Conservation (phyloP, 1,284 basidiomycete species). For the Ganoderma lucidum region DNA sequence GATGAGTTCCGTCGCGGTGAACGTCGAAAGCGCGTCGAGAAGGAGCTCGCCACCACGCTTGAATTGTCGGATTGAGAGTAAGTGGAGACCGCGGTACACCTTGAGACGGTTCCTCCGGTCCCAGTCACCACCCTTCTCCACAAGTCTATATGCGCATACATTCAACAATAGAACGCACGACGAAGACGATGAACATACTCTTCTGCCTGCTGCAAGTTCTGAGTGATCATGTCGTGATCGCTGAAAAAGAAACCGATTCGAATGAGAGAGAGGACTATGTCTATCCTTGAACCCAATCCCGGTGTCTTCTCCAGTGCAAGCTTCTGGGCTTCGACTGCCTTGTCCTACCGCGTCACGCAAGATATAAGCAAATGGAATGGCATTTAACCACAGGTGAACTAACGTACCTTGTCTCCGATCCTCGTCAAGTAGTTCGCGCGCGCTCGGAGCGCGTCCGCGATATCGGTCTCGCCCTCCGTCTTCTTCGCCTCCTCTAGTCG, state of each 20-base stretch:
- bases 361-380: not conserved
- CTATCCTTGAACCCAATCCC: slow-evolving; percentile 93
- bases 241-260: slow-evolving; percentile 93
- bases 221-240: slow-evolving; percentile 79
- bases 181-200: slow-evolving; percentile 58
- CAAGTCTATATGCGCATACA: slow-evolving; percentile 60
- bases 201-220: slow-evolving; percentile 84
- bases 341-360: slow-evolving; percentile 56
- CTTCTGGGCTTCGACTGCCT: slow-evolving; percentile 82
- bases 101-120: slow-evolving; percentile 96
- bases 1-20: slow-evolving; percentile 92
- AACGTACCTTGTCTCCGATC: slow-evolving; percentile 89
- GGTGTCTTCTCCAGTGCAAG: slow-evolving; percentile 92
- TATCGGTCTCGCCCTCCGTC: slow-evolving; percentile 94
- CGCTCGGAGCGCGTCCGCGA: slow-evolving; percentile 88
- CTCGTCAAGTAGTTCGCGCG: slow-evolving; percentile 87
- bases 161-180: not conserved
- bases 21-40: slow-evolving; percentile 92
- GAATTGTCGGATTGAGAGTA: slow-evolving; percentile 88
- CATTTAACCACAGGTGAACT: not conserved
- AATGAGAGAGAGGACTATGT: slow-evolving; percentile 89
- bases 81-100: slow-evolving; percentile 91
- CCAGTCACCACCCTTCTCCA: slow-evolving; percentile 98
- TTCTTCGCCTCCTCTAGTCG: slow-evolving; percentile 88
- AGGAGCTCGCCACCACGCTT: slow-evolving; percentile 77